Percentiles rank a stretch among this genome's conserved stretches.
phyloP scores from a whole-genome alignment of 2,329 filamentous ascomycete species.

The Samsoniella hepiali region DNA sequence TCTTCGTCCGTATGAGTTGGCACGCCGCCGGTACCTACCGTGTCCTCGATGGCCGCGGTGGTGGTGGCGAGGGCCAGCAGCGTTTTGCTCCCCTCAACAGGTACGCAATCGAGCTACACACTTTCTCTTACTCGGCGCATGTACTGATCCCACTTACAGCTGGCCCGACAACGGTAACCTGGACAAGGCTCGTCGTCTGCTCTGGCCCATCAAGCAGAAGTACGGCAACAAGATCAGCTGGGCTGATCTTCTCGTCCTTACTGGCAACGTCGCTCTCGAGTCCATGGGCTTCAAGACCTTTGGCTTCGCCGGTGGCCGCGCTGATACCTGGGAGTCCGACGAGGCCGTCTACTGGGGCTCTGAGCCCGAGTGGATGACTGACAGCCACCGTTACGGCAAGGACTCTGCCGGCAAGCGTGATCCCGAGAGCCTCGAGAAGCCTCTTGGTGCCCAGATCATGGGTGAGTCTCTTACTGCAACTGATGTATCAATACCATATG shows the following conservation, averaged over 20 bases:
- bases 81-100: slow-evolving; percentile 74
- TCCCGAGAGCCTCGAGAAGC: slow-evolving; percentile 53
- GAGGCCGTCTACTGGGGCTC: slow-evolving; percentile 75
- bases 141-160: slow-evolving; percentile 35
- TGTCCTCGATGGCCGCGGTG: slow-evolving; percentile 70
- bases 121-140: background rate
- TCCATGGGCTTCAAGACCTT: slow-evolving; percentile 72
- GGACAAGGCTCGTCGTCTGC: slow-evolving; percentile 75
- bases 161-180: slow-evolving; percentile 78
- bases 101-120: background rate
- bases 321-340: slow-evolving; percentile 72
- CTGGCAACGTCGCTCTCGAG: slow-evolving; percentile 74
- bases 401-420: slow-evolving; percentile 36
- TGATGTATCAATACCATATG: background rate
- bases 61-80: slow-evolving; percentile 71
- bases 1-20: slow-evolving; percentile 80
- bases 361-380: slow-evolving; percentile 71
- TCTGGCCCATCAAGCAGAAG: slow-evolving; percentile 83
- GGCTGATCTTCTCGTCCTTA: slow-evolving; percentile 69
- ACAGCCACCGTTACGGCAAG: slow-evolving; percentile 64
- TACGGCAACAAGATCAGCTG: slow-evolving; percentile 80
- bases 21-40: slow-evolving; percentile 77
- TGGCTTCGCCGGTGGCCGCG: slow-evolving; percentile 69
- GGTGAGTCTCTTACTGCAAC: background rate
- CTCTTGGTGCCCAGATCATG: slow-evolving; percentile 51